Evolutionary conservation across 331 rosid species (phyloP).

Genomic region (Rhamnella rubrinervis): DNA sequence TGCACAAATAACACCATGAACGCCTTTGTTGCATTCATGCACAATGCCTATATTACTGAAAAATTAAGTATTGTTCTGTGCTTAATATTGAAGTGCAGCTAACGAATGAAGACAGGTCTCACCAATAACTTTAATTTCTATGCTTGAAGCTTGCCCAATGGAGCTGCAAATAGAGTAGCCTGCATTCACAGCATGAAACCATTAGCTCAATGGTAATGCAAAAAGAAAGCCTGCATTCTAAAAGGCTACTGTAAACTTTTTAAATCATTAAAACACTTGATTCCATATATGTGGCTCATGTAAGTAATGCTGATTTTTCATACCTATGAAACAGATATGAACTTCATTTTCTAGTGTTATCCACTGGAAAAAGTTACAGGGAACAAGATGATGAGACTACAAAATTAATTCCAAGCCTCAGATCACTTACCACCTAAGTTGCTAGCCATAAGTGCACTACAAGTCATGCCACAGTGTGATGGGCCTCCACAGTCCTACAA

Average conservation of each 20-base stretch:
- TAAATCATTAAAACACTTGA: neutral
- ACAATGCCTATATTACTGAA: constrained; percentile 7
- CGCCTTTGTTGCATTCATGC: neutral
- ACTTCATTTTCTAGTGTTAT: neutral
- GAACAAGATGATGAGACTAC: neutral
- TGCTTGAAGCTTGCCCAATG: constrained; percentile 57
- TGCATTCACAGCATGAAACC: constrained; percentile 39
- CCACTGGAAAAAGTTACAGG: neutral
- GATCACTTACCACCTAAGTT: constrained; percentile 58
- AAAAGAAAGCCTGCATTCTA: too few species aligned
- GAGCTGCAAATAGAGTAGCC: constrained; percentile 76
- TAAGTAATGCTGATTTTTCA: neutral
- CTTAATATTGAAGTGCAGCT: constrained; percentile 11
- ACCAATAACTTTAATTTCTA: constrained; percentile 63
- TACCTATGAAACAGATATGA: neutral
- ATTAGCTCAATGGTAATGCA: constrained; percentile 30
- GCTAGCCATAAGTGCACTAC: constrained; percentile 74
- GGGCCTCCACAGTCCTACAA: constrained; percentile 92
- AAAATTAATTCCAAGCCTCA: neutral
- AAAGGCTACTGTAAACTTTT: too few species aligned
- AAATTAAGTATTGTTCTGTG: constrained; percentile 14
- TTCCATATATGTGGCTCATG: too few species aligned
- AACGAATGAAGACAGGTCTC: constrained; percentile 17
- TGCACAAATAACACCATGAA: constrained; percentile 9
- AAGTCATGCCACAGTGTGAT: constrained; percentile 72